phyloP scores from a whole-genome alignment of 352 stramenopile species.

The Phytophthora ramorum region DNA sequence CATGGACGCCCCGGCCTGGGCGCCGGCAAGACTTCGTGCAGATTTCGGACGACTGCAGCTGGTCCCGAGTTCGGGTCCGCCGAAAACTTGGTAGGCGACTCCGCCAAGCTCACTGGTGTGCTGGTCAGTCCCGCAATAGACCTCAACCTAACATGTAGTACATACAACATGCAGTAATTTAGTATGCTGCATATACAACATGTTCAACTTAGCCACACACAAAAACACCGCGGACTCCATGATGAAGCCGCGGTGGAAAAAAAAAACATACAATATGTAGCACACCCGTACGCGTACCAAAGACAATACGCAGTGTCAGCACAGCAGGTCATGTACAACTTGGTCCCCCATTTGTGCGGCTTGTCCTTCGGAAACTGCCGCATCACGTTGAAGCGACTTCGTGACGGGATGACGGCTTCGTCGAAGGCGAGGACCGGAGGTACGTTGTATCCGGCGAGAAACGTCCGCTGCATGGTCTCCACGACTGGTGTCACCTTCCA shows the following conservation, averaged over 20 bases:
- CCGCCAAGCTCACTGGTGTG: slow-evolving; percentile 1
- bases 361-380: slow-evolving; percentile 15
- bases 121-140: slow-evolving; percentile 16
- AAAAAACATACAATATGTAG: background rate
- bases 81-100: slow-evolving; percentile 3
- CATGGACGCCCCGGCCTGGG: slow-evolving; percentile 1
- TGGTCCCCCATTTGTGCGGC: slow-evolving; percentile 11
- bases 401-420: background rate
- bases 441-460: slow-evolving; percentile 1
- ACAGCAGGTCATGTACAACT: slow-evolving; percentile 16
- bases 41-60: slow-evolving; percentile 14
- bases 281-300: background rate
- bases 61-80: slow-evolving; percentile 18
- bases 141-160: slow-evolving; percentile 13
- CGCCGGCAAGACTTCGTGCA: slow-evolving; percentile 1
- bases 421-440: background rate
- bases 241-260: background rate
- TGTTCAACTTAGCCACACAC: slow-evolving; percentile 21
- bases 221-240: slow-evolving; percentile 1
- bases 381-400: slow-evolving; percentile 1
- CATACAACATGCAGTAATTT: slow-evolving; percentile 8
- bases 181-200: slow-evolving; percentile 10
- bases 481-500: slow-evolving; percentile 18
- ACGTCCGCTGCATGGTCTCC: slow-evolving; percentile 5
- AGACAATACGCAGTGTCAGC: slow-evolving; percentile 8